Evolutionary conservation across 2,329 filamentous ascomycete species (phyloP), one percentile per base, ranked within the genome.

Genomic region (Rutstroemia sydowiana): DNA sequence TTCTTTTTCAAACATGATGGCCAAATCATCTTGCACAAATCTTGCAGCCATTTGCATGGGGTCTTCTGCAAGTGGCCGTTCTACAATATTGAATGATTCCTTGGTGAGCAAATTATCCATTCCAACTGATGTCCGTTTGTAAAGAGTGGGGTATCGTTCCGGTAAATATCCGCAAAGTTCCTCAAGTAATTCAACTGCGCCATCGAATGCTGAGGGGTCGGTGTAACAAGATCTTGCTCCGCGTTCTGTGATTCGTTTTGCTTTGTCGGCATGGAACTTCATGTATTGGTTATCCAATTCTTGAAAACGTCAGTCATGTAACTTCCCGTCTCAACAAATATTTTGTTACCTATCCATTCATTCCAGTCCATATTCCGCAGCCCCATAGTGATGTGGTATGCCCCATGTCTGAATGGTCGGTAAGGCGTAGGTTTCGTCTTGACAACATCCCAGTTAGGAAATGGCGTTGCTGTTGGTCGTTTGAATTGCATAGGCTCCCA

Each of bases 231-330:
- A 88, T 66, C 85, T 87, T 0, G 68, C 56, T 0, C 81, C 85
- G 0, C 88, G 77, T 56, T 87, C 80, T 13, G 65, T 61, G 44
- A 95, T 87, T 1, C 88, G 79, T 13, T 71, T 70, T 1, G 77
- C 75, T 68, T 95, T 95, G 57, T 85, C 78, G 30, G 75, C 75
- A 68, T 95, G 87, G 65, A 76, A 95, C 48, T 78, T 79, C 1
- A 82, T 75, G 65, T 81, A 95, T 43, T 91, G 77, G 63, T 86
- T 91, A 69, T 95, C 89, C 23, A 95, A 77, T 68, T 95, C 87
- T 76, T 51, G 23, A 7, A 41, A 39, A 40, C 20, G 23, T 63
- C 34, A 62, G 59, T 50, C 30, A 40, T 20, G 42, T 18, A 34
- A 8, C 9, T 14, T 40, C 26, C 10, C 26, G 7, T 3, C 21